Percentiles rank a stretch among this genome's conserved stretches.
These are phyloP conservation scores for Coriaria nepalensis DNA, from an alignment of 306 rosid genomes.

Conservation along the genomic window DNA sequence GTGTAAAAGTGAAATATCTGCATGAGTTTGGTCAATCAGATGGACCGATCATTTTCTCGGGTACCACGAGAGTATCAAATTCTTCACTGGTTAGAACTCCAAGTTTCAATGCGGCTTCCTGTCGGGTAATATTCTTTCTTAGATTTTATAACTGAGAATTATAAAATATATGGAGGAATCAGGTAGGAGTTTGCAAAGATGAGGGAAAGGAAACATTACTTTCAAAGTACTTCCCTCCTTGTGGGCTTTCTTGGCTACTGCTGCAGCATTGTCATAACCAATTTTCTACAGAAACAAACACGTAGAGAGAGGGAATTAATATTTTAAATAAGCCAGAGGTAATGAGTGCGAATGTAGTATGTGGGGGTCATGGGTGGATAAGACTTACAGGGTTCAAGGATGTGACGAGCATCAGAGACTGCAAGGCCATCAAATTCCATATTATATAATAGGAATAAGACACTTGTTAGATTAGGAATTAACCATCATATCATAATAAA, in stretches of 20 bases:
- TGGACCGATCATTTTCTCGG: constrained; percentile 97
- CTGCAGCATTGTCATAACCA: constrained; percentile 96
- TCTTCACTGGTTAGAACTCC: constrained; percentile 72
- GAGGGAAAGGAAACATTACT: constrained; percentile 29
- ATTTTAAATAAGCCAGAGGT: constrained; percentile 10
- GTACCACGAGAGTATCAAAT: constrained; percentile 82
- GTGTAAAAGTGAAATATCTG: no score
- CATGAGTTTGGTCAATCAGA: constrained; percentile 26
- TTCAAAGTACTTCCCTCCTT: constrained; percentile 86
- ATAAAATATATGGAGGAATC: neutral
- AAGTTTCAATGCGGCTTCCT: constrained; percentile 95
- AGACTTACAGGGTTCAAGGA: constrained; percentile 85
- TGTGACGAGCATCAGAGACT: constrained; percentile 96
- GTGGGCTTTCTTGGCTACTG: constrained; percentile 96
- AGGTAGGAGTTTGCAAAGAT: neutral
- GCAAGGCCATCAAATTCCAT: constrained; percentile 23
- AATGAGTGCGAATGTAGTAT: neutral
- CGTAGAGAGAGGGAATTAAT: constrained; percentile 12
- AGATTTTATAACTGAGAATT: constrained; percentile 9
- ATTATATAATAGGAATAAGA: constrained; percentile 11
- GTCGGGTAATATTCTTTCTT: constrained; percentile 15
- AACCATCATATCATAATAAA: neutral
- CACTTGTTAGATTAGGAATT: constrained; percentile 23
- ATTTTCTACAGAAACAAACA: constrained; percentile 43
- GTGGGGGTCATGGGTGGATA: neutral